Percentiles rank a stretch among this genome's conserved stretches.
These are phyloP conservation scores for Leersia perrieri DNA, from an alignment of 176 grass and related monocot species.

Conservation along the genomic window DNA sequence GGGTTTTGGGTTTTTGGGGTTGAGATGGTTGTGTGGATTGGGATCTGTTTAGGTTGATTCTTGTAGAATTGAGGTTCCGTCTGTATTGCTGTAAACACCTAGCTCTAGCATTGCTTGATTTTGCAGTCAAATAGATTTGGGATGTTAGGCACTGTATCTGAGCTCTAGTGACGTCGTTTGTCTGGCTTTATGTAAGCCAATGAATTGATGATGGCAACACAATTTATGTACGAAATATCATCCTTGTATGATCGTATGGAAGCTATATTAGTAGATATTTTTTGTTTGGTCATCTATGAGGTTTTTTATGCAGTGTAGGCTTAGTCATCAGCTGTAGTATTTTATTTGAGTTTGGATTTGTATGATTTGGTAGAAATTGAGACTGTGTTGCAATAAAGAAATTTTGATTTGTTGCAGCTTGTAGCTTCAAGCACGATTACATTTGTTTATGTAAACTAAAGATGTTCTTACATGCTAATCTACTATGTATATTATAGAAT, in stretches of 20 bases:
- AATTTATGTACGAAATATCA: neutral
- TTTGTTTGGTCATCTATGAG: neutral
- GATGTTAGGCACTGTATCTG: neutral
- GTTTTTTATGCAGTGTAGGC: neutral
- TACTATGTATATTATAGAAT: neutral
- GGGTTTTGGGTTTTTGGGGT: slow-evolving; percentile 26
- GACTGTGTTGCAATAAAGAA: neutral
- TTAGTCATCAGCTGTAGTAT: neutral
- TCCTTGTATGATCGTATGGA: neutral
- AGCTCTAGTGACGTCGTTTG: neutral
- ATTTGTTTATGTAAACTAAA: neutral
- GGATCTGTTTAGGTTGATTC: neutral
- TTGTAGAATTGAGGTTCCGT: neutral
- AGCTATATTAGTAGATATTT: neutral
- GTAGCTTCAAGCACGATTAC: neutral
- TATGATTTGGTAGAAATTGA: neutral
- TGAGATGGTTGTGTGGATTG: neutral
- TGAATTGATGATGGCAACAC: neutral
- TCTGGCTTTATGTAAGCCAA: neutral
- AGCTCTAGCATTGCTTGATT: neutral
- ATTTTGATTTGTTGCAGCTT: neutral
- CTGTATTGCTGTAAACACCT: neutral
- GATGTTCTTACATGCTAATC: neutral
- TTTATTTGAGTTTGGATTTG: neutral
- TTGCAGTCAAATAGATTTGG: neutral